Evolutionary conservation across 495 filamentous ascomycete species (phyloP).

Genomic region (Acidiella bohemica): DNA sequence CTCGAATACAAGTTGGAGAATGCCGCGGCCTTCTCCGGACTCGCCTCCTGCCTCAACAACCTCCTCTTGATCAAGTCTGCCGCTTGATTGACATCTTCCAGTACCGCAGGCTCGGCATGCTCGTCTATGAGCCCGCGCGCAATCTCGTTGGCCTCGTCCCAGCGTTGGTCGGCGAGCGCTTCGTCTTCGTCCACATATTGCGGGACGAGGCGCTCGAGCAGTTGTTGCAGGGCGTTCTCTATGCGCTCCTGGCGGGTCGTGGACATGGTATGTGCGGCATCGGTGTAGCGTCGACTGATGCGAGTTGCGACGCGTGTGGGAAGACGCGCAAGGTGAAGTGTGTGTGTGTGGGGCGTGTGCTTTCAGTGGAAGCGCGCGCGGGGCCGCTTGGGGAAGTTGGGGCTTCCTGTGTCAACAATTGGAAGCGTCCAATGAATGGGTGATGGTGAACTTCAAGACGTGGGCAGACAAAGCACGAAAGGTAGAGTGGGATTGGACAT

Average conservation of each 20-base stretch:
- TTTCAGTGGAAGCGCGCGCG: too few species aligned
- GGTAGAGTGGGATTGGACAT: too few species aligned
- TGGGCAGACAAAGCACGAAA: too few species aligned
- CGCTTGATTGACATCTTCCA: conserved; percentile 70
- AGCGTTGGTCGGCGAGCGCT: conserved; percentile 26
- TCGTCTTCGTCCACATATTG: conserved; percentile 27
- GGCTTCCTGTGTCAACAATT: too few species aligned
- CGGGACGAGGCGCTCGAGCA: conserved; percentile 28
- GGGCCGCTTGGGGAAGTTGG: too few species aligned
- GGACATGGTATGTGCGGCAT: conserved; percentile 18
- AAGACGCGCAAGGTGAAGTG: conserved; percentile 2
- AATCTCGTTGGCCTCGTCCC: conserved; percentile 27
- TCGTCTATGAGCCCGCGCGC: conserved; percentile 20
- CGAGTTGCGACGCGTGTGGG: not conserved
- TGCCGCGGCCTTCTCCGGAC: conserved; percentile 69
- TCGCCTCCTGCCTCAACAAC: conserved; percentile 56
- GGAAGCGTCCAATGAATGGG: too few species aligned
- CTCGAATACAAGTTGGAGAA: conserved; percentile 83
- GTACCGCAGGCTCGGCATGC: conserved; percentile 25
- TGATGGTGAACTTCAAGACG: too few species aligned
- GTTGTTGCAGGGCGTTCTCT: conserved; percentile 30
- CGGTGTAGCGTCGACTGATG: not conserved
- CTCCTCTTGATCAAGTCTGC: conserved; percentile 82
- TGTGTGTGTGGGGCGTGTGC: not conserved
- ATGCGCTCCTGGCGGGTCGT: conserved; percentile 28